Evolutionary conservation across 2,329 filamentous ascomycete species (phyloP).

Genomic region (Botrytis byssoidea): DNA sequence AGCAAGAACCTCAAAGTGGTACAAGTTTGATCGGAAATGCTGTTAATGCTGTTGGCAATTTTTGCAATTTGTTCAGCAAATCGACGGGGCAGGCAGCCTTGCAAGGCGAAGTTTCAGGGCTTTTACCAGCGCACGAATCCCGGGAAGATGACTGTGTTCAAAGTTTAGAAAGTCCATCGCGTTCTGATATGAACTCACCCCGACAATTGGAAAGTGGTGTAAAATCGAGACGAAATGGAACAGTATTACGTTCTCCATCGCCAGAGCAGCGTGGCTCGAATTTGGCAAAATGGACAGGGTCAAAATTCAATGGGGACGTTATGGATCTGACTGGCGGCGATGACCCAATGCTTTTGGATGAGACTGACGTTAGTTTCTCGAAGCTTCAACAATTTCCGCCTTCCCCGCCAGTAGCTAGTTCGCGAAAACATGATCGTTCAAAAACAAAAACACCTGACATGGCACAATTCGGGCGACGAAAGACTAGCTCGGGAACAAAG

Average conservation of each 20-base stretch:
- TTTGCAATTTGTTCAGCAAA: background rate
- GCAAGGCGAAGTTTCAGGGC: background rate
- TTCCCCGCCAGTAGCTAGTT: background rate
- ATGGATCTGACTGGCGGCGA: constrained; percentile 16
- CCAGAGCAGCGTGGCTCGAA: background rate
- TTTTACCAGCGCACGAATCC: background rate
- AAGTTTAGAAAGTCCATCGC: background rate
- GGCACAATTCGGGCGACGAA: background rate
- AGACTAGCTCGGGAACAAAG: background rate
- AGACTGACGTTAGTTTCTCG: background rate
- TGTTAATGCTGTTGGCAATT: too few relatives aligned
- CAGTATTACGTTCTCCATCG: background rate
- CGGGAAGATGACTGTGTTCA: background rate
- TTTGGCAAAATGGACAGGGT: background rate
- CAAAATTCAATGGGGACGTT: background rate
- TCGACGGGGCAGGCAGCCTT: background rate
- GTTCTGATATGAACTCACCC: background rate
- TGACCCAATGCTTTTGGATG: constrained; percentile 14
- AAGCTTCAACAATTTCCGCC: background rate
- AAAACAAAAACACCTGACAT: background rate
- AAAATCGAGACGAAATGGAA: background rate
- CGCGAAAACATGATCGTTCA: background rate
- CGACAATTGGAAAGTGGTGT: background rate
- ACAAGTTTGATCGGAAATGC: background rate
- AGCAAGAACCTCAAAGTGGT: background rate